Base-by-base conservation (phyloP, 2,329 filamentous ascomycete genomes). In the Aspergillus felis region DNA sequence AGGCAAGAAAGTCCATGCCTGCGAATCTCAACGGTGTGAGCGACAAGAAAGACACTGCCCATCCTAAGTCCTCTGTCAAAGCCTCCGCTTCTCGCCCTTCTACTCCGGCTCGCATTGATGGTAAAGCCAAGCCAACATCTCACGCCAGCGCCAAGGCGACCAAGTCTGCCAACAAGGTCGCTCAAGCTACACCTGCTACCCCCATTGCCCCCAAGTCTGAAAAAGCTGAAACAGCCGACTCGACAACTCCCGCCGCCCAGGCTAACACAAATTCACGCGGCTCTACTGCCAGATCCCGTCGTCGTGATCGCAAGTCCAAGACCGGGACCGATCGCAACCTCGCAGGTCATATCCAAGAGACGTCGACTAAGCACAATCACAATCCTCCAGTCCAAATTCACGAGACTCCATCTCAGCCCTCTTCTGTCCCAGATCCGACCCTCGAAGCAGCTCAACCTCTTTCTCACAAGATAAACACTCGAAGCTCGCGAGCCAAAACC, bases 1-100 rank as follows among this genome's bases (percentile, higher is more conserved):
- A 54, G 51, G 51, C 56, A 22, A 55, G 63, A 53, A 61, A 60
- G 55, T 65, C 64, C 9, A 57, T 64, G 54, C 53, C 63, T 35
- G 58, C 57, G 7, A 60, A 59, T 9, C 38, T 57, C 27, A 60
- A 64, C 42, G 54, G 51, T 24, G n/a, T 53, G 20, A 57, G n/a
- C n/a, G 38, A 35, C 27, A 50, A 61, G 27, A 59, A 51, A 9
- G 35, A 20, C 8, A 49, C 35, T n/a, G 42, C 41, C 17, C 57
- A 55, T 17, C 44, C 56, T 17, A 42, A 22, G 9, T 22, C 20
- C 22, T 46, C 42, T 22, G 42, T 12, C 20, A 53, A 54, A 29
- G 10, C 51, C 3, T 53, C 58, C 7, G 54, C 57, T 7, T 46
- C 60, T 51, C 61, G 47, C 29, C 42, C 52, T 8, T 57, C 61